A percentile compares a stretch with the other conserved stretches of the same genome.
Evolutionary conservation across 2,329 filamentous ascomycete genomes (phyloP).

Genomic region (Plenodomus tracheiphilus): DNA sequence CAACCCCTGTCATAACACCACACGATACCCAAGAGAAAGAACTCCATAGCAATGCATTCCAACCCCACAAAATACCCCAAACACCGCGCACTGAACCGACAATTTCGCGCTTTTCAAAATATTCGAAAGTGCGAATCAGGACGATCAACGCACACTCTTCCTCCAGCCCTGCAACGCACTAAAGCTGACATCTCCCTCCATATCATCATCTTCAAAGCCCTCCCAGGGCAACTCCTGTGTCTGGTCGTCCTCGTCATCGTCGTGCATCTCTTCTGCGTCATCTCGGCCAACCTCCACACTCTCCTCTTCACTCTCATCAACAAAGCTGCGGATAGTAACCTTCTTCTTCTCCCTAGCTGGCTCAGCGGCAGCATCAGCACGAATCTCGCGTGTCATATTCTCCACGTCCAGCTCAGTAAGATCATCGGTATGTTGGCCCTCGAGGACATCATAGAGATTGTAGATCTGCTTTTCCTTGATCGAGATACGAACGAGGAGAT

Average conservation of each 20-base stretch:
- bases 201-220: constrained; percentile 36
- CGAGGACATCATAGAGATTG: constrained; percentile 78
- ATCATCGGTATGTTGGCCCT: constrained; percentile 71
- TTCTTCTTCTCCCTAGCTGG: constrained; percentile 39
- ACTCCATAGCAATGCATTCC: constrained; percentile 1
- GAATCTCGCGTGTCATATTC: constrained; percentile 48
- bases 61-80: neutral
- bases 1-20: constrained; percentile 1
- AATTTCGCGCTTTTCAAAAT: neutral
- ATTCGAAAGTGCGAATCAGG: neutral
- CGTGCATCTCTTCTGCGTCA: neutral
- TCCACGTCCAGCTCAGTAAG: constrained; percentile 47
- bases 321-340: constrained; percentile 43
- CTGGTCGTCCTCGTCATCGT: constrained; percentile 19
- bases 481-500: constrained; percentile 66
- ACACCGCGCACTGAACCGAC: neutral
- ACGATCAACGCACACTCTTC: constrained; percentile 12
- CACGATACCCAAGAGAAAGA: constrained; percentile 5
- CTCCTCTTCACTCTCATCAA: constrained; percentile 27
- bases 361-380: constrained; percentile 41
- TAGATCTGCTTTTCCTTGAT: constrained; percentile 81
- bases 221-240: constrained; percentile 47
- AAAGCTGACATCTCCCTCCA: constrained; percentile 17
- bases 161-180: constrained; percentile 16
- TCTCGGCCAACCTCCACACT: constrained; percentile 21